Conservation (phyloP, 495 filamentous ascomycete genomes). For the Tirmania nivea region DNA sequence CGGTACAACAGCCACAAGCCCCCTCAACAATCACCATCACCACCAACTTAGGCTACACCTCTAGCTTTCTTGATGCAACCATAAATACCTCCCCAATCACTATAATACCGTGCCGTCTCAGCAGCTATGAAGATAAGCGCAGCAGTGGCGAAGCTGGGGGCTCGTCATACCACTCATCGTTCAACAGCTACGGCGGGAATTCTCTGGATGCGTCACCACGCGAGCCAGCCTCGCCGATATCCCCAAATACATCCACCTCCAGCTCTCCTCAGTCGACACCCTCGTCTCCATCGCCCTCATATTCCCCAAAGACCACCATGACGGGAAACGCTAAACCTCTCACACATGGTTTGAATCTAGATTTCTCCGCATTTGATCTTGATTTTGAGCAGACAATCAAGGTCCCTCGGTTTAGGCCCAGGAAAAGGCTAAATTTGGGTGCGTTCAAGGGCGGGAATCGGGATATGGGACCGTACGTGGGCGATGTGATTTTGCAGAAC, state of each 20-base stretch:
- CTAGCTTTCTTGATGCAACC: too few species aligned
- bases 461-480: conserved; percentile 15
- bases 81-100: background rate
- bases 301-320: background rate
- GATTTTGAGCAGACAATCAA: too few species aligned
- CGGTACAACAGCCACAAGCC: too few species aligned
- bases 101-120: background rate
- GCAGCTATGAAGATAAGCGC: background rate
- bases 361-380: too few species aligned
- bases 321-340: background rate
- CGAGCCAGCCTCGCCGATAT: too few species aligned
- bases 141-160: background rate
- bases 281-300: background rate
- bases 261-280: background rate
- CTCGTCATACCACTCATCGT: background rate
- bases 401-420: too few species aligned
- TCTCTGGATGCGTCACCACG: background rate
- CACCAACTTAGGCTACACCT: too few species aligned
- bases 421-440: too few species aligned
- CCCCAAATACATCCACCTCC: background rate
- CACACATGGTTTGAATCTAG: too few species aligned
- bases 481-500: conserved; percentile 14
- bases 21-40: too few species aligned
- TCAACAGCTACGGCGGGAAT: background rate
- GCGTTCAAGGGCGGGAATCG: conserved; percentile 9